Percentiles rank a stretch among this genome's conserved stretches.
These are phyloP conservation scores for Sarocladiaceae sp. DNA, from an alignment of 2,329 filamentous ascomycete species.

Conservation along the genomic window DNA sequence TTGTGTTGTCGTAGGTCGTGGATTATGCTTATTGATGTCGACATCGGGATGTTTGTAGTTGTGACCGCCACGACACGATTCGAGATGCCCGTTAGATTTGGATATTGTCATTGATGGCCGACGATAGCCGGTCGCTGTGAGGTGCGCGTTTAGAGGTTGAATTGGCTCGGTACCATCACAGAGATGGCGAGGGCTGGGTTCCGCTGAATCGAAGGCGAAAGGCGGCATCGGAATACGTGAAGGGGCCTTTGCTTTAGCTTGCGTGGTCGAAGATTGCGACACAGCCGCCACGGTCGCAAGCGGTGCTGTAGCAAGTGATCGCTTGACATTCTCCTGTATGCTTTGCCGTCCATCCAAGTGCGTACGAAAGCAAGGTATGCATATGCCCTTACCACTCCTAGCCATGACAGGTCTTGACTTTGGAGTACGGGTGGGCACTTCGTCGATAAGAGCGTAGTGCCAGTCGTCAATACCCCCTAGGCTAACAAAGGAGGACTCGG, in stretches of 20 bases:
- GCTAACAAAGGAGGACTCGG: conserved; percentile 26
- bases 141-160: neutral
- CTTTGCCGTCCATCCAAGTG: neutral
- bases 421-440: conserved; percentile 15
- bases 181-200: neutral
- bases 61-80: conserved; percentile 5
- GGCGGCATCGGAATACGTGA: neutral
- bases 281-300: neutral
- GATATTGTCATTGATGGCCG: conserved; percentile 12
- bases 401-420: neutral
- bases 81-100: neutral
- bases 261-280: neutral
- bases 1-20: conserved; percentile 1
- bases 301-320: neutral
- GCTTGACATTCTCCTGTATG: conserved; percentile 11
- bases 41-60: conserved; percentile 17
- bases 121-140: conserved; percentile 11
- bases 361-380: conserved; percentile 23
- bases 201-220: neutral
- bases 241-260: neutral
- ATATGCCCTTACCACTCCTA: conserved; percentile 15
- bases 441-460: conserved; percentile 28
- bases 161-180: neutral
- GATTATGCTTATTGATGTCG: conserved; percentile 13
- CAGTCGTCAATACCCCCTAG: conserved; percentile 26